A percentile compares a stretch with the other conserved stretches of the same genome.
Conservation (phyloP, 495 filamentous ascomycete species). For the Trypethelium eluteriae region DNA sequence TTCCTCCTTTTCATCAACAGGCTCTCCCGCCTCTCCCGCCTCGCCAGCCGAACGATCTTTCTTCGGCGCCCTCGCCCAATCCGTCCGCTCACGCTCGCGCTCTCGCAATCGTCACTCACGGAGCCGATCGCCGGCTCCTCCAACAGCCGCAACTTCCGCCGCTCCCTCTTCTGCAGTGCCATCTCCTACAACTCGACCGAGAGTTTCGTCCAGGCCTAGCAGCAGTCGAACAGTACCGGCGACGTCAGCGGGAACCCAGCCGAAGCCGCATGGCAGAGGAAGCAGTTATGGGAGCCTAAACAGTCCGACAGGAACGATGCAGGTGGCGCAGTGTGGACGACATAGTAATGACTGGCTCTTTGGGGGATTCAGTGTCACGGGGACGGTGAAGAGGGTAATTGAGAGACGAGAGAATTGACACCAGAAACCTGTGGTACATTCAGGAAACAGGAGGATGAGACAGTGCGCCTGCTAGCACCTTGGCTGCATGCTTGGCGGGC, state of each 20-base stretch:
- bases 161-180: not conserved
- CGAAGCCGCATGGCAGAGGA: not conserved
- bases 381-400: conserved; percentile 19
- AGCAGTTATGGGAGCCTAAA: not conserved
- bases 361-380: conserved; percentile 23
- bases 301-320: conserved; percentile 1
- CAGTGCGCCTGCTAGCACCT: too few species aligned
- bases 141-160: not conserved
- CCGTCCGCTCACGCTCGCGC: not conserved
- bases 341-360: conserved; percentile 33
- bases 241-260: not conserved
- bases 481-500: not conserved
- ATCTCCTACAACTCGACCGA: not conserved
- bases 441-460: not conserved
- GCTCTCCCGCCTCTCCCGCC: not conserved
- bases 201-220: not conserved
- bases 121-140: conserved; percentile 11
- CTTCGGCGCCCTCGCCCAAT: conserved; percentile 10
- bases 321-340: conserved; percentile 21
- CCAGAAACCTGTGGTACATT: not conserved
- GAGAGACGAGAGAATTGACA: not conserved
- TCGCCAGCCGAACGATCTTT: conserved; percentile 2
- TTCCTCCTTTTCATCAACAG: conserved; percentile 1
- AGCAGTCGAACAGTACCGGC: not conserved
- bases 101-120: conserved; percentile 8